A percentile compares a stretch with the other conserved stretches of the same genome.
These are phyloP conservation scores for Lophiotrema nucula DNA, from an alignment of 495 filamentous ascomycete genomes.

Conservation along the genomic window DNA sequence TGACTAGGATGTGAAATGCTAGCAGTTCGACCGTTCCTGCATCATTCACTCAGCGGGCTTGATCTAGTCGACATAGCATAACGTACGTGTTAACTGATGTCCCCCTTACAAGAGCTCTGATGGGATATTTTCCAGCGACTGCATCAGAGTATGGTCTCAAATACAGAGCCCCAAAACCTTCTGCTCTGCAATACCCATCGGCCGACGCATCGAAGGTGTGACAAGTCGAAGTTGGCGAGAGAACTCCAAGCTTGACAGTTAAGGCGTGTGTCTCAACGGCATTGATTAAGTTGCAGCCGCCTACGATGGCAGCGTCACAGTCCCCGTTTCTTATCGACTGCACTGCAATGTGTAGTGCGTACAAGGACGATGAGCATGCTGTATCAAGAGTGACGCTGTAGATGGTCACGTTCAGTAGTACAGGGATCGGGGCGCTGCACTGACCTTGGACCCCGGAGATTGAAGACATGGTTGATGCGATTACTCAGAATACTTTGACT, in stretches of 20 bases:
- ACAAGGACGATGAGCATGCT: conserved; percentile 7
- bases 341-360: conserved; percentile 2
- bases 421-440: background rate
- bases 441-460: conserved; percentile 21
- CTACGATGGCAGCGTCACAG: conserved; percentile 13
- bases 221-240: background rate
- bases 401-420: background rate
- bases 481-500: conserved; percentile 14
- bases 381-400: conserved; percentile 13
- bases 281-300: conserved; percentile 43
- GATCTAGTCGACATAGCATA: background rate
- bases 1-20: conserved; percentile 19
- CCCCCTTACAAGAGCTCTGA: conserved; percentile 45
- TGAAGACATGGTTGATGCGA: conserved; percentile 22
- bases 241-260: conserved; percentile 40
- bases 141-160: conserved; percentile 44
- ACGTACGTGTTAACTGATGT: conserved; percentile 39
- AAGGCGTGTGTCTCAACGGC: conserved; percentile 50
- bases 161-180: conserved; percentile 41
- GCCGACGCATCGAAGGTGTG: conserved; percentile 21
- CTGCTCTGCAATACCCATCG: conserved; percentile 25
- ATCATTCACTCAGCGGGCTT: background rate
- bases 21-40: conserved; percentile 20
- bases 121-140: conserved; percentile 39
- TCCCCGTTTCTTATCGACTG: background rate